phyloP scores from a whole-genome alignment of 2,329 filamentous ascomycete genomes.

The Colletotrichum sp. region DNA sequence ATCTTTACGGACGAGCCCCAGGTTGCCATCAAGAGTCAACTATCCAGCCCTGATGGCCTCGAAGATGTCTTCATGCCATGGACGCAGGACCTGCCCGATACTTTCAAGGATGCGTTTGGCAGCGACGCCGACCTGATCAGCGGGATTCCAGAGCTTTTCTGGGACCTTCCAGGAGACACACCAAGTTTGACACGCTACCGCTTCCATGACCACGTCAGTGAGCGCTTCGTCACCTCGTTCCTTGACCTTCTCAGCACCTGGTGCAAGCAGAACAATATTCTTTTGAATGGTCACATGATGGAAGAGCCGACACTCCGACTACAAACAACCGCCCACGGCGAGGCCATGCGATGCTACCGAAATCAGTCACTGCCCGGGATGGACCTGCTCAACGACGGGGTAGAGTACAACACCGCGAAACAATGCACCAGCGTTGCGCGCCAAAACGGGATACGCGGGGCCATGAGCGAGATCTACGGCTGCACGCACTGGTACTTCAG shows the following conservation, averaged over 20 bases:
- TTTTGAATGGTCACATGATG: constrained; percentile 36
- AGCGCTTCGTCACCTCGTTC: constrained; percentile 33
- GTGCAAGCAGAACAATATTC: constrained; percentile 30
- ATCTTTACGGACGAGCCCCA: constrained; percentile 38
- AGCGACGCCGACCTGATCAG: constrained; percentile 24
- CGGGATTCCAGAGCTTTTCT: constrained; percentile 31
- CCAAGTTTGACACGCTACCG: constrained; percentile 30
- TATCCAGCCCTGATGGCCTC: constrained; percentile 25
- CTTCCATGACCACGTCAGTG: constrained; percentile 35
- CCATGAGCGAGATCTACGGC: constrained; percentile 34
- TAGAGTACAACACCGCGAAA: constrained; percentile 37
- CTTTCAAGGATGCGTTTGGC: constrained; percentile 27
- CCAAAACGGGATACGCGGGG: constrained; percentile 30
- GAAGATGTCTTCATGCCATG: constrained; percentile 34
- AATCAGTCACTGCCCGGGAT: constrained; percentile 34
- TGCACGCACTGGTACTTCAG: constrained; percentile 35
- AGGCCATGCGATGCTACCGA: constrained; percentile 36
- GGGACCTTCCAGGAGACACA: constrained; percentile 30
- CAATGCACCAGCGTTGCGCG: constrained; percentile 33
- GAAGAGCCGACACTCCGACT: constrained; percentile 33
- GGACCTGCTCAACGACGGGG: constrained; percentile 31
- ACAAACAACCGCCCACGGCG: constrained; percentile 33
- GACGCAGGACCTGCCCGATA: constrained; percentile 30
- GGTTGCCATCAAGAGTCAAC: constrained; percentile 32
- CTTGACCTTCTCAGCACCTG: constrained; percentile 32